Evolutionary conservation across 1,284 basidiomycete species (phyloP), one percentile per base, ranked within the genome.

Genomic region (Sporisorium iseilematis-ciliati): DNA sequence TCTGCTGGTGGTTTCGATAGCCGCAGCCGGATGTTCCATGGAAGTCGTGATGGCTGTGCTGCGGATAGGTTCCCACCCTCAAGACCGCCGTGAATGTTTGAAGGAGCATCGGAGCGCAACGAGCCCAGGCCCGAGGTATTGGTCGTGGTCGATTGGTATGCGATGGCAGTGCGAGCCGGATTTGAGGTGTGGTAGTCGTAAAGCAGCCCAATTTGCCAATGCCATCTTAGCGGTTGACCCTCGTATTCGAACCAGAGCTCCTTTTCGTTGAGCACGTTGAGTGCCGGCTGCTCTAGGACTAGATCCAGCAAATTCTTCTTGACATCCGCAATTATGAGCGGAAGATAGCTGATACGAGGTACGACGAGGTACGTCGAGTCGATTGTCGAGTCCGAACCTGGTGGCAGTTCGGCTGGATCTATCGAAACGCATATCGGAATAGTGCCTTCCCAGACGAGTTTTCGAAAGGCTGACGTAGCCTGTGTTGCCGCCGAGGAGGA

Each of bases 181-280:
- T 82, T 81, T 4, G 64, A 43, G 3, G 77, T 75, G 48, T 78
- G 75, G 41, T 67, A 73, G 42, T 82, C 81, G 61, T 81, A 81
- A 5, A 81, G 71, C 42, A 82, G 45, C 0, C 81, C 81, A 20
- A 82, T 62, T 35, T 79, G 81, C 81, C 81, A 82, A 43, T 82
- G 81, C 80, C 81, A 82, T 33, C 73, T 25, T 4, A 82, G 71
- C 38, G 81, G 79, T 25, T 69, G 61, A 1, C 78, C 75, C n/a
- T 75, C 70, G 46, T 69, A 78, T 45, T 76, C 74, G 70, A 82
- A 78, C 78, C 78, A 82, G n/a, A 74, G 49, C 12, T 80, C 70
- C 48, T 72, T 65, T 12, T 81, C 79, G 48, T 73, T 72, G 8
- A 76, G 26, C 18, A 33, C 46, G 8, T 41, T 53, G 29, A 77